A percentile compares a stretch with the other conserved stretches of the same genome.
These are phyloP conservation scores for Tylopilus intermedius DNA, from an alignment of 768 basidiomycete genomes.

Conservation along the genomic window DNA sequence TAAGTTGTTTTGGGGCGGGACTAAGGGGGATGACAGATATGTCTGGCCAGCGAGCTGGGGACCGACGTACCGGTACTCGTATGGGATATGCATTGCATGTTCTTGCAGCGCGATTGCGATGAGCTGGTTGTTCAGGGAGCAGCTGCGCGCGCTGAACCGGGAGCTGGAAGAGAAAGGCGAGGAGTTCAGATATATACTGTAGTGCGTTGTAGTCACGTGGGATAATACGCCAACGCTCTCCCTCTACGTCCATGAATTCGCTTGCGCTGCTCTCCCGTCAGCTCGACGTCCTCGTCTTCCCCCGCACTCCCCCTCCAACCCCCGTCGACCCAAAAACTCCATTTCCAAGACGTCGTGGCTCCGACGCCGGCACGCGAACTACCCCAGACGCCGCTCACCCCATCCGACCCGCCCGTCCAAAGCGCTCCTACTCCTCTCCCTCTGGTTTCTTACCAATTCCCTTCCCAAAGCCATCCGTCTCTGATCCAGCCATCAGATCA, in stretches of 20 bases:
- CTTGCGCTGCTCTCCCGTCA: constrained; percentile 77
- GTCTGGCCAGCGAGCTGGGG: constrained; percentile 69
- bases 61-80: constrained; percentile 66
- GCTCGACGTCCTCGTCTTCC: constrained; percentile 67
- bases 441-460: constrained; percentile 42
- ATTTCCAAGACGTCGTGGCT: constrained; percentile 24
- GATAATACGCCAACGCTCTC: background rate
- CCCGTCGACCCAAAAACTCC: constrained; percentile 37
- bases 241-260: constrained; percentile 60
- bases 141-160: constrained; percentile 40
- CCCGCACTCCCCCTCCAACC: constrained; percentile 56
- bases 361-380: constrained; percentile 37
- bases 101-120: constrained; percentile 48
- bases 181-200: constrained; percentile 50
- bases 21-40: constrained; percentile 38
- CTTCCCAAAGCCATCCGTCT: constrained; percentile 26
- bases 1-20: background rate
- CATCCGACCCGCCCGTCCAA: constrained; percentile 33
- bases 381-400: constrained; percentile 33
- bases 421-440: constrained; percentile 63
- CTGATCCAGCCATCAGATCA: constrained; percentile 32
- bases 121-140: constrained; percentile 42
- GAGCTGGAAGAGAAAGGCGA: constrained; percentile 35
- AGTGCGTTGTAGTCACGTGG: constrained; percentile 27
- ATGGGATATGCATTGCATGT: constrained; percentile 65